Conservation (phyloP, 225 moss, liverwort and hornwort species). For the Antitrichia curtipendula region DNA sequence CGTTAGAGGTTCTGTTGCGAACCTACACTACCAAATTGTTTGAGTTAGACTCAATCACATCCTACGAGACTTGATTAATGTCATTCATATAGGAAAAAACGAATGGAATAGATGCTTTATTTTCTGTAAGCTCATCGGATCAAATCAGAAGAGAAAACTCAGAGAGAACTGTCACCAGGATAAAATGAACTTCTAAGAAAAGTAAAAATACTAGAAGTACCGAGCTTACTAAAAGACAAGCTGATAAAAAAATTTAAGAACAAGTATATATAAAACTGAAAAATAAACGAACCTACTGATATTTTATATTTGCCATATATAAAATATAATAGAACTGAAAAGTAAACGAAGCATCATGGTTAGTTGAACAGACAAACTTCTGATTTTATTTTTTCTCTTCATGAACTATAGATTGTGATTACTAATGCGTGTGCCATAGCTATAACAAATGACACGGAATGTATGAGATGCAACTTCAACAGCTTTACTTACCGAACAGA, state of each 20-base stretch:
- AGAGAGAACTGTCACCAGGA: not conserved
- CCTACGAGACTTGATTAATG: not conserved
- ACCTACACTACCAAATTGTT: constrained; percentile 4
- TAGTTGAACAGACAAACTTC: no score
- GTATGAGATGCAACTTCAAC: not conserved
- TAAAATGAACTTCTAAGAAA: not conserved
- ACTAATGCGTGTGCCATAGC: not conserved
- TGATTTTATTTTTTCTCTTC: not conserved
- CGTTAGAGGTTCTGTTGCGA: constrained; percentile 61
- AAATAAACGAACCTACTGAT: not conserved
- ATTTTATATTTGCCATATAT: not conserved
- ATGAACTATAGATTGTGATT: not conserved
- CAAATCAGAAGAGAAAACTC: not conserved
- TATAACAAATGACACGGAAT: not conserved
- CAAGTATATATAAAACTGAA: not conserved
- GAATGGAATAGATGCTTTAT: not conserved
- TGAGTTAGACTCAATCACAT: not conserved
- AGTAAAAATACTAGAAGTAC: not conserved
- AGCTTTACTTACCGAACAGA: constrained; percentile 48
- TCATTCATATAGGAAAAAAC: not conserved
- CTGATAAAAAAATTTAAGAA: not conserved
- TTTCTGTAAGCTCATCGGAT: not conserved
- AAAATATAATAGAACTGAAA: not conserved
- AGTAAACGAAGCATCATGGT: not conserved
- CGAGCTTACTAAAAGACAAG: not conserved